These are phyloP conservation scores for Piloderma croceum DNA, from an alignment of 768 basidiomycete genomes.

Conservation along the genomic window DNA sequence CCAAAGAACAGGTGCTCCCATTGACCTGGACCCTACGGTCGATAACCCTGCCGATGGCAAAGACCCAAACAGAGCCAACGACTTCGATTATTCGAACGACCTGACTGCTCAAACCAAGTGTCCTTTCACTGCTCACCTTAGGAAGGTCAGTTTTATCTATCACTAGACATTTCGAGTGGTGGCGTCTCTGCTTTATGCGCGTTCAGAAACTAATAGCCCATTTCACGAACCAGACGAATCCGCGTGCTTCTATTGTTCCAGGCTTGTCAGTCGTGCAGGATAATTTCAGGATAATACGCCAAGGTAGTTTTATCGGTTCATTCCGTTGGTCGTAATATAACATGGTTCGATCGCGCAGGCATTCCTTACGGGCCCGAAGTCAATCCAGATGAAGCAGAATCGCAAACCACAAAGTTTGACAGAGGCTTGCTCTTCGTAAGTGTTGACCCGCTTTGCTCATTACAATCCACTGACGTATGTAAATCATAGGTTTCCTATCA, in stretches of 20 bases:
- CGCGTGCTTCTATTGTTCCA: too few relatives aligned
- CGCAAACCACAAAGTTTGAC: too few relatives aligned
- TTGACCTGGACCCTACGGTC: conserved; percentile 20
- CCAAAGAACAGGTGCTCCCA: conserved; percentile 25
- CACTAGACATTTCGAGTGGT: too few relatives aligned
- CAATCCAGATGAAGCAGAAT: too few relatives aligned
- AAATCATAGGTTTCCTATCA: too few relatives aligned
- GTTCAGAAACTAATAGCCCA: conserved; percentile 13
- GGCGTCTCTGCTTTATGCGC: conserved; percentile 18
- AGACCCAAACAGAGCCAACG: conserved; percentile 20
- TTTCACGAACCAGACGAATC: conserved; percentile 22
- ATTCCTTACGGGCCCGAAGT: conserved; percentile 33
- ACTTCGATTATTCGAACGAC: conserved; percentile 29
- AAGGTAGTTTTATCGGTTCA: conserved; percentile 20
- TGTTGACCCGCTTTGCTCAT: too few relatives aligned
- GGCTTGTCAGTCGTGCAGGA: too few relatives aligned
- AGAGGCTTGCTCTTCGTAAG: too few relatives aligned
- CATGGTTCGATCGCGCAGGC: conserved; percentile 26
- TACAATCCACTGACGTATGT: too few relatives aligned
- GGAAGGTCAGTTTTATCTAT: conserved; percentile 27
- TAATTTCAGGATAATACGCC: too few relatives aligned
- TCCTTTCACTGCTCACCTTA: conserved; percentile 29
- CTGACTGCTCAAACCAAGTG: too few relatives aligned
- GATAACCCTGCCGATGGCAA: conserved; percentile 19
- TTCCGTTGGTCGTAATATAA: conserved; percentile 14